These are phyloP conservation scores for Agrocybe chaxingu DNA, from an alignment of 768 basidiomycete species.

Conservation along the genomic window DNA sequence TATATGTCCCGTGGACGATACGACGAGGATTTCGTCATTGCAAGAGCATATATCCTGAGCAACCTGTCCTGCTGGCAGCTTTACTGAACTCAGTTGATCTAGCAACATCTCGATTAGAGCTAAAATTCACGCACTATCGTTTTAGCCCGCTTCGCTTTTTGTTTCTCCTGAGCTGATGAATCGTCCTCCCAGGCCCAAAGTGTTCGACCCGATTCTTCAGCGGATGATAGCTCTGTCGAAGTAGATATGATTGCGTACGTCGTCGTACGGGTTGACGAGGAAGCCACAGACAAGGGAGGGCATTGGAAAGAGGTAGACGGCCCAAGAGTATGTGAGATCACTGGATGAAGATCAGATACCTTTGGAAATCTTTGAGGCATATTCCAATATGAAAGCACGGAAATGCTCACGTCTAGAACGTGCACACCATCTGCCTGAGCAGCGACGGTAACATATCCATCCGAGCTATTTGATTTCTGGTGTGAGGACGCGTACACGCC, in stretches of 20 bases:
- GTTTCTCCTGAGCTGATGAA: constrained; percentile 22
- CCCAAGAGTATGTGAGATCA: constrained; percentile 67
- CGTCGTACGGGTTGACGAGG: constrained; percentile 29
- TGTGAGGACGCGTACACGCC: constrained; percentile 18
- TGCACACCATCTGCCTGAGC: constrained; percentile 76
- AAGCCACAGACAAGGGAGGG: constrained; percentile 47
- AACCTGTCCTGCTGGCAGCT: constrained; percentile 20
- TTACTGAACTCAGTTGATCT: background rate
- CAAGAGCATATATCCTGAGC: constrained; percentile 21
- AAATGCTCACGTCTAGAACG: constrained; percentile 59
- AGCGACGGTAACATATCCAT: constrained; percentile 63
- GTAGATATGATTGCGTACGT: constrained; percentile 55
- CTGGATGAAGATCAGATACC: constrained; percentile 63
- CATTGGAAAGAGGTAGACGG: constrained; percentile 61
- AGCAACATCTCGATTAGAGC: background rate
- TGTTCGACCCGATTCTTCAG: constrained; percentile 41
- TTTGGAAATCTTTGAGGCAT: constrained; percentile 19
- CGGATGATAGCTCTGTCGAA: constrained; percentile 38
- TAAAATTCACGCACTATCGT: constrained; percentile 38
- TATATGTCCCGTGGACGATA: constrained; percentile 21
- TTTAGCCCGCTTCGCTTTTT: constrained; percentile 17
- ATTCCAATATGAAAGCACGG: constrained; percentile 1
- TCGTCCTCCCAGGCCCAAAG: constrained; percentile 64
- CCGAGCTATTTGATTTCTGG: constrained; percentile 27
- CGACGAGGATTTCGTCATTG: constrained; percentile 19